A percentile compares a stretch with the other conserved stretches of the same genome.
Evolutionary conservation across 331 rosid species (phyloP).

Genomic region (Quercus lobata): DNA sequence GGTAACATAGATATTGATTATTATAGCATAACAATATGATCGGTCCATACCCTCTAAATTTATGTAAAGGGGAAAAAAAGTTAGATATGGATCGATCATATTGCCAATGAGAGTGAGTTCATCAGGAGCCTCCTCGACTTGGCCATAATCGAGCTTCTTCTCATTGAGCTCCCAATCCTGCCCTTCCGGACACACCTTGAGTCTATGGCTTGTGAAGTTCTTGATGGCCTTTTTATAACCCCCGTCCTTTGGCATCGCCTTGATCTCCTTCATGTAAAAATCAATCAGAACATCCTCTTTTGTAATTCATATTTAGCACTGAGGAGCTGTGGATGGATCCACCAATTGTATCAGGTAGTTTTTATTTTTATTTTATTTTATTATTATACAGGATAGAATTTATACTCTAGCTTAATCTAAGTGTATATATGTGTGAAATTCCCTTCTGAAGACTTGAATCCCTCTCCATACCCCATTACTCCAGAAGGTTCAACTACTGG

Average conservation of each 20-base stretch:
- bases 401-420: no score
- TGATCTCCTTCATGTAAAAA: constrained; percentile 74
- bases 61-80: background rate
- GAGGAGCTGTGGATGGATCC: no score
- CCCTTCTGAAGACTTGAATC: rapidly evolving
- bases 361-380: no score
- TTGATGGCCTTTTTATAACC: constrained; percentile 86
- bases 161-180: constrained; percentile 77
- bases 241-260: constrained; percentile 74
- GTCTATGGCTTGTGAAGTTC: constrained; percentile 69
- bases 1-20: no score
- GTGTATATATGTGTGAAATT: no score
- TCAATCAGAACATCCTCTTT: constrained; percentile 50
- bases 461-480: no score
- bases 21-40: no score
- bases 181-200: constrained; percentile 72
- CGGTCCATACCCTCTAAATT: no score
- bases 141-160: constrained; percentile 68
- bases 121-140: constrained; percentile 82
- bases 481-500: no score
- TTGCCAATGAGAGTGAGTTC: constrained; percentile 72
- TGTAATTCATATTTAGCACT: no score
- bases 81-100: constrained; percentile 52
- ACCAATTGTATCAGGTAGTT: no score
- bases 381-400: no score